phyloP scores from a whole-genome alignment of 2,329 filamentous ascomycete species.

The Diplodia seriata region DNA sequence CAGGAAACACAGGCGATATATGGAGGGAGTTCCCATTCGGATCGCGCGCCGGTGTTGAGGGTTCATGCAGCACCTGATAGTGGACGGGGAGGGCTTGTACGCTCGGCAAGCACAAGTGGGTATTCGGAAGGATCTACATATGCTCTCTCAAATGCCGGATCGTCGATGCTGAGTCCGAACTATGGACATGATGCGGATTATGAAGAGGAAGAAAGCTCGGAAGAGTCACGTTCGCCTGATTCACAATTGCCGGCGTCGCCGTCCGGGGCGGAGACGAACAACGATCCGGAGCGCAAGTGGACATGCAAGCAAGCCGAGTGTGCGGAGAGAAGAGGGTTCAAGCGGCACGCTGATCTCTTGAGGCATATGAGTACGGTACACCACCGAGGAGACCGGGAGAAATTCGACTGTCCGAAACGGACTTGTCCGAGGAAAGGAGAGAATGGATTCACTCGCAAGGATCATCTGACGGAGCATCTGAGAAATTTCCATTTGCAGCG shows the following conservation, averaged over 20 bases:
- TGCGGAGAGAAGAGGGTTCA: constrained; percentile 7
- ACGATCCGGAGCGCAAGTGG: constrained; percentile 11
- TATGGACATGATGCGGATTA: not conserved
- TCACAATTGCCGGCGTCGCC: not conserved
- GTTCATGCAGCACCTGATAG: not conserved
- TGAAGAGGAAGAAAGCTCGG: not conserved
- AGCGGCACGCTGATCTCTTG: constrained; percentile 22
- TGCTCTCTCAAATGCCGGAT: not conserved
- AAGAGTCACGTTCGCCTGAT: not conserved
- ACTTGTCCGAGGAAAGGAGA: constrained; percentile 10
- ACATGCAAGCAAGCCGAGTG: not conserved
- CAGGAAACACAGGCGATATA: not conserved
- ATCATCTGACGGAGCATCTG: constrained; percentile 65
- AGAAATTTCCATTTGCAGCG: constrained; percentile 62
- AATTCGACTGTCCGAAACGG: constrained; percentile 4
- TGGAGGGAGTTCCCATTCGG: not conserved
- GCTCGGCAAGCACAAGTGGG: not conserved
- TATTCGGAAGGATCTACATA: not conserved
- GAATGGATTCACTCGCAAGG: constrained; percentile 61
- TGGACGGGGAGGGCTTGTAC: not conserved
- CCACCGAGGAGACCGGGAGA: constrained; percentile 9
- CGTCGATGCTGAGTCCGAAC: not conserved
- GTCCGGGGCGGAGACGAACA: not conserved
- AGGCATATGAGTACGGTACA: constrained; percentile 26
- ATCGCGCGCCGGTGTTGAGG: not conserved